A percentile compares a stretch with the other conserved stretches of the same genome.
Conservation (phyloP, 116 monocot genomes). For the Posidonia oceanica region DNA sequence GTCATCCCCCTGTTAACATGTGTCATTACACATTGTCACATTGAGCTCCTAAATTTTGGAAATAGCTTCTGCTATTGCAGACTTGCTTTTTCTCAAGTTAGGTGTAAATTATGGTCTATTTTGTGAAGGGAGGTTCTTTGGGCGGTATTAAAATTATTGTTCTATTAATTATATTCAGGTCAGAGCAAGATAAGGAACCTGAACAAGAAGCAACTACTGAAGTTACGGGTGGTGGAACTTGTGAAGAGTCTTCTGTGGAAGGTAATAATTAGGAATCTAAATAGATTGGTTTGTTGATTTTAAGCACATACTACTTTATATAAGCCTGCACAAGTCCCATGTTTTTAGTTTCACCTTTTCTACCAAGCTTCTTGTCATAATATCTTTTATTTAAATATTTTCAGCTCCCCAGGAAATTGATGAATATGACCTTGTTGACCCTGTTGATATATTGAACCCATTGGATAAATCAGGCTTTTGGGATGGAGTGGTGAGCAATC, state of each 20-base stretch:
- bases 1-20: no score
- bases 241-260: slow-evolving; percentile 58
- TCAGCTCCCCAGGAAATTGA: slow-evolving; percentile 83
- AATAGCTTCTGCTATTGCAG: no score
- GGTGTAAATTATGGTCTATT: no score
- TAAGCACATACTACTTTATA: neutral
- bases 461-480: slow-evolving; percentile 98
- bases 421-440: slow-evolving; percentile 99
- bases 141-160: neutral
- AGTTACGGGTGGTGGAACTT: slow-evolving; percentile 24
- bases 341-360: neutral
- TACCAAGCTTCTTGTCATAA: neutral
- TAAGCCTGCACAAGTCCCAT: neutral
- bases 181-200: slow-evolving; percentile 98
- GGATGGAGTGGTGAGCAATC: slow-evolving; percentile 92
- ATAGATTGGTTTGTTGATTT: neutral
- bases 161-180: slow-evolving; percentile 25
- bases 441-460: slow-evolving; percentile 91
- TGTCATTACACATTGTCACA: no score
- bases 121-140: neutral
- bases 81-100: no score
- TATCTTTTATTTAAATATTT: slow-evolving; percentile 2
- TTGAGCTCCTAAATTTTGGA: no score
- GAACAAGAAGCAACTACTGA: slow-evolving; percentile 65
- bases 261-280: slow-evolving; percentile 23